Base-by-base conservation (phyloP, 2,329 filamentous ascomycete species). In the Chaetomium sp. region DNA sequence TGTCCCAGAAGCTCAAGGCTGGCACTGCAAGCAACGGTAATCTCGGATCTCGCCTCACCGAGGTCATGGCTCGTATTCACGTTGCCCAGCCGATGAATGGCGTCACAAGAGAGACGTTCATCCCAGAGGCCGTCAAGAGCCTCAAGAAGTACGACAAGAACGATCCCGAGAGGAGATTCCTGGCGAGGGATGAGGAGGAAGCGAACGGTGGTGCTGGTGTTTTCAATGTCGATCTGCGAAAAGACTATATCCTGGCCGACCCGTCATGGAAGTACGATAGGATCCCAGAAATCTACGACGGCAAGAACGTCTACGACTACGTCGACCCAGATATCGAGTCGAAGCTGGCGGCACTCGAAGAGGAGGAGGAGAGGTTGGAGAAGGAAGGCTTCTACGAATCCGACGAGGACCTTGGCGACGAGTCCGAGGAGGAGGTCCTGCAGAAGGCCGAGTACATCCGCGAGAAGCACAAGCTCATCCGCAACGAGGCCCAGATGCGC, bases 221-320 rank as follows among this genome's bases (percentile, higher is more conserved):
- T 57, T 98, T 90, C 86, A 98, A 92, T 77, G 88, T 97, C 72
- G 92, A 99, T 75, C 85, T 98, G 74, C 90, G 92, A 77, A 87
- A 92, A 75, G 91, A 95, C 74, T 99, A 96, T 78, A 79, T 93
- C 19, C 87, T 98, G 68, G 92, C 90, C 69, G 87, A 97, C 75
- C 87, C 90, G 50, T 92, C 95, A 65, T 98, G 95, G 95, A 97
- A 96, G 78, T 87, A 97, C 76, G 96, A 99, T 81, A 92, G 91
- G 79, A 91, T 98, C 62, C 95, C 95, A 35, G 95, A 99, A 79
- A 84, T 97, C 57, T 90, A 93, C 78, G 89, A 98, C 75, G 95
- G 95, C 78, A 93, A 94, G 85, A 99, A 99, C 77, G 91, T 99
- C 64, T 95, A 94, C 80, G 95, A 99, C 79, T 99, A 92, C 78